phyloP scores from a whole-genome alignment of 345 rosid genomes.

The Hypericum perforatum region DNA sequence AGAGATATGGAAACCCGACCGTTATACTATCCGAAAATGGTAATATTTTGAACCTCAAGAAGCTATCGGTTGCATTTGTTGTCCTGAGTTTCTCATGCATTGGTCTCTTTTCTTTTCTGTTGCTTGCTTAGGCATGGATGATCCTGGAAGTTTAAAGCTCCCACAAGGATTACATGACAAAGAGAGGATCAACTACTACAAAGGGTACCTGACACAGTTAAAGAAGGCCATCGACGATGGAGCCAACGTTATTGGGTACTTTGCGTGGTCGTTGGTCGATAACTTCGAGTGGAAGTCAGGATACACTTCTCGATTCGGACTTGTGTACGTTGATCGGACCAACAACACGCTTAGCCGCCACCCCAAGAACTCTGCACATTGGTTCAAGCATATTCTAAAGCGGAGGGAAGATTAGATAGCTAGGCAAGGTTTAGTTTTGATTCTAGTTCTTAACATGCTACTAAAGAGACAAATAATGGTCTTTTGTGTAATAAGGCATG shows the following conservation, averaged over 20 bases:
- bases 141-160: slow-evolving; percentile 70
- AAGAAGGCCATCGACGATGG: slow-evolving; percentile 80
- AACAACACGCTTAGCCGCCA: slow-evolving; percentile 47
- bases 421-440: too few species aligned
- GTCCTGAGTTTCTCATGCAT: too few species aligned
- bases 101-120: too few species aligned
- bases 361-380: slow-evolving; percentile 88
- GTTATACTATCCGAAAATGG: slow-evolving; percentile 85
- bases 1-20: slow-evolving; percentile 76
- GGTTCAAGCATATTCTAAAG: slow-evolving; percentile 62
- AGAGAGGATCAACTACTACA: slow-evolving; percentile 64
- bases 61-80: too few species aligned
- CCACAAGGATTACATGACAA: slow-evolving; percentile 67
- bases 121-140: slow-evolving; percentile 67
- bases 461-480: too few species aligned
- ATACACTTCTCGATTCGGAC: slow-evolving; percentile 91
- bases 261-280: slow-evolving; percentile 94
- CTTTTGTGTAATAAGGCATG: too few species aligned
- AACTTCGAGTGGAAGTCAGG: slow-evolving; percentile 92
- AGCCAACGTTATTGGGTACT: slow-evolving; percentile 75
- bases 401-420: slow-evolving; percentile 14
- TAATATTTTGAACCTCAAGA: slow-evolving; percentile 8
- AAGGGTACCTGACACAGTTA: slow-evolving; percentile 58
- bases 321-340: slow-evolving; percentile 68
- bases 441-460: too few species aligned